Evolutionary conservation across 441 rosid genomes (phyloP), one percentile per base, ranked within the genome.

Genomic region (Syzygium malaccense): DNA sequence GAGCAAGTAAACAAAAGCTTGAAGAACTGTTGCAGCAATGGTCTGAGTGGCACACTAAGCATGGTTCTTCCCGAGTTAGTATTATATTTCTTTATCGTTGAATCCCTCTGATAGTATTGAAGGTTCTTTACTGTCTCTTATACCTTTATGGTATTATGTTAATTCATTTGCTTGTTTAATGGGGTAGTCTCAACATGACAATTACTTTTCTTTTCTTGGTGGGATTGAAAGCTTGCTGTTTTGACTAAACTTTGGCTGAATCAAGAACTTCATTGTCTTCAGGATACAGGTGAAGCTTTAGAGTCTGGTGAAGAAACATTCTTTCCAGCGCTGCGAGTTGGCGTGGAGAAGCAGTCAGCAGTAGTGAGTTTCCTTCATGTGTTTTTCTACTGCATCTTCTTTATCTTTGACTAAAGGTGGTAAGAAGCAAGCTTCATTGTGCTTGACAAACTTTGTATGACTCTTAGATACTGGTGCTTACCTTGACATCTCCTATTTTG

Each of bases 41-140:
- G 99, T 97, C 99, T 86, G 96, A 94, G 87, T 98, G 99, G 99
- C 98, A 97, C 89, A 94, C 95, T 60, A 94, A 93, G 87, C 93
- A 89, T 83, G 91, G 85, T 92, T 92, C 95, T 85, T 92, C 92
- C 71, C 93, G 90, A 91, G 99, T 96, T 92, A 90, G 93, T 92
- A 37, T 71, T 71, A 37, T 41, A 37, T 71, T 33, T 20, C 30
- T 68, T n/a, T 25, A 54, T 28, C 56, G 60, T 55, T 5, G 49
- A n/a, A 51, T 58, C 20, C 32, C 53, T 11, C 28, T 87, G 28
- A 79, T 53, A 53, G 53, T 32, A 26, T 60, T 17, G 51, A 51
- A 79, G 53, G 30, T 88, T 86, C 45, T n/a, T 86, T 23, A 56
- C 33, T 62, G 9, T 32, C 30, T 66, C 23, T 48, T 53, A 18